These are phyloP conservation scores for Prunus padus DNA, from an alignment of 306 rosid species.

Conservation along the genomic window DNA sequence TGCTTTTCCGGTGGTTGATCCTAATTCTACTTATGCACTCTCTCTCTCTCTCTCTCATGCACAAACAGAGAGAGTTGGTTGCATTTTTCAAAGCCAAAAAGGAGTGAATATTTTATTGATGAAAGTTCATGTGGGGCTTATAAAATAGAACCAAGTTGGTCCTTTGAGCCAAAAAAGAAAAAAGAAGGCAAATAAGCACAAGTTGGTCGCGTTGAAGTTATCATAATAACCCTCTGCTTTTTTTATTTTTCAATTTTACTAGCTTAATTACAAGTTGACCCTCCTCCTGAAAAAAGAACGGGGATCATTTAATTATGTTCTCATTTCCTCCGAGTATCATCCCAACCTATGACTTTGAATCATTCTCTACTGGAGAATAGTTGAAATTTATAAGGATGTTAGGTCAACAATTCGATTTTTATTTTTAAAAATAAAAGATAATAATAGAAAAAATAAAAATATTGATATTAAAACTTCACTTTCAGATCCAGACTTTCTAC, in stretches of 20 bases:
- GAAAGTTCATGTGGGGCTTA: slow-evolving; percentile 23
- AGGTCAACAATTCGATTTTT: no score
- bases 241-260: not conserved
- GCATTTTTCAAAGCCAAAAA: slow-evolving; percentile 3
- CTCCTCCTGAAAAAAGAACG: not conserved
- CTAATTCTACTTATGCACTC: not conserved
- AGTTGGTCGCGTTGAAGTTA: slow-evolving; percentile 3
- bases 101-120: not conserved
- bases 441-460: no score
- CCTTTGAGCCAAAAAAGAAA: not conserved
- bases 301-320: not conserved
- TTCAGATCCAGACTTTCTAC: rapidly evolving
- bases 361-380: not conserved
- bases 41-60: not conserved
- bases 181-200: not conserved
- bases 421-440: no score
- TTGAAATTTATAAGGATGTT: not conserved
- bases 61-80: not conserved
- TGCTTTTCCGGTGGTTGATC: not conserved
- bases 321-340: not conserved
- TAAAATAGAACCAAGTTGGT: slow-evolving; percentile 22
- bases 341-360: not conserved
- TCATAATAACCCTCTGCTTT: not conserved
- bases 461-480: not conserved
- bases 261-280: slow-evolving; percentile 10